These are phyloP conservation scores for Linnemannia elongata DNA, from an alignment of 192 early-diverging fungal species.

Conservation along the genomic window DNA sequence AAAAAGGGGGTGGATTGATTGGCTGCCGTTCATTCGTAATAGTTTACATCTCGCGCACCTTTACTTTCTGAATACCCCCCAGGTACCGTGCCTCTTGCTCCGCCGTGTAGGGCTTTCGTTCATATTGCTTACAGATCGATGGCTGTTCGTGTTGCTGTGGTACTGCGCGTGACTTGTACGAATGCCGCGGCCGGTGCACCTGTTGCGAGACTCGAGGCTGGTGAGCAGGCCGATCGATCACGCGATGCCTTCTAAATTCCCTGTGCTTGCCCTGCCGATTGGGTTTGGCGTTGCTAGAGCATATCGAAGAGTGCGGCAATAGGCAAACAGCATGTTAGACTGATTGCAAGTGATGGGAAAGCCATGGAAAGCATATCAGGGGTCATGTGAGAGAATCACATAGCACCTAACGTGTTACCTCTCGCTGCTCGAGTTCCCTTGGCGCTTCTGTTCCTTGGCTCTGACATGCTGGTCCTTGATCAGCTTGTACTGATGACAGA, in stretches of 20 bases:
- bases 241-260: constrained; percentile 11
- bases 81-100: constrained; percentile 8
- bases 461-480: background rate
- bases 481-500: background rate
- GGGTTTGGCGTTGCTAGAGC: background rate
- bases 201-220: constrained; percentile 19
- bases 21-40: too few species aligned
- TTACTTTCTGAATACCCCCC: too few species aligned
- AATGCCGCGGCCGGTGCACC: constrained; percentile 15
- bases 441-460: constrained; percentile 1
- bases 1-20: too few species aligned
- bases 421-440: constrained; percentile 3
- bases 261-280: constrained; percentile 20
- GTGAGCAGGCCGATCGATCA: constrained; percentile 22
- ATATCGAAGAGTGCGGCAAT: background rate
- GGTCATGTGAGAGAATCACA: background rate
- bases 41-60: too few species aligned
- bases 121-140: constrained; percentile 9
- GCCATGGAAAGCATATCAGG: constrained; percentile 8
- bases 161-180: constrained; percentile 1
- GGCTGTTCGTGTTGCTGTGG: constrained; percentile 5
- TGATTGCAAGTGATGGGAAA: constrained; percentile 11
- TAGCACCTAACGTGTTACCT: background rate
- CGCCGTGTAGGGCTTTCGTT: constrained; percentile 14
- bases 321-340: background rate